Base-by-base conservation (phyloP, 768 basidiomycete species). In the Boletus tylopilopsis region DNA sequence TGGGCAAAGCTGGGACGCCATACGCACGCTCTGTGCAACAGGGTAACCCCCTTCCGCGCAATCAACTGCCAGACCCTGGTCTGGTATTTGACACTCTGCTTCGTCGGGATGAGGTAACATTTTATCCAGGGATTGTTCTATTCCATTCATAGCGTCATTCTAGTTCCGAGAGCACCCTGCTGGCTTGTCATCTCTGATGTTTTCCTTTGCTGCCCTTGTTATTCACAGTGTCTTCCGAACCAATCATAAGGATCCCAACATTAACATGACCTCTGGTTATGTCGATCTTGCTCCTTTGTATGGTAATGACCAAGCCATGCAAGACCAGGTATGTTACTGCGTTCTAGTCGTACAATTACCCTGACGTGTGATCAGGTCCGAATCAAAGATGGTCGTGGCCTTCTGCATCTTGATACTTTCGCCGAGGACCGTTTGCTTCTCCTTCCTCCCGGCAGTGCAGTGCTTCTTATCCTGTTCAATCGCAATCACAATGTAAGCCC, bases 191-290 rank as follows among this genome's bases (percentile, higher is more conserved):
- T 78, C 82, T 37, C 58, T 88, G 62, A 85, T 92, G 83, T 92
- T 92, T 62, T 73, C 83, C 7, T 91, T 88, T 54, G 90, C 89
- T 8, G 82, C 89, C 2, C 76, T 91, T 12, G 87, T 92, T 34
- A 89, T 91, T 42, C 90, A 91, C 61, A 90, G 87, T 39, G 82
- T 90, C 46, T 94, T 94, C 79, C 87, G 88, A 36, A 93, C 91
- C 0, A 80, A 81, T 11, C 86, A 87, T 64, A 66, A 60, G 10
- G 72, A 87, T 42, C 72, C 75, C 15, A 77, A 76, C 59, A 82
- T 89, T 57, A 94, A 94, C 67, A 79, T 90, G 63, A 92, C 92
- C 2, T 88, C 87, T 0, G 85, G 87, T 12, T 94, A 94, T 59
- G 82, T 93, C 43, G 92, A 94, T 60, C 76, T 94, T 2, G 80